These are phyloP conservation scores for Chaetomium globosum DNA, from an alignment of 2,329 filamentous ascomycete genomes.

Conservation along the genomic window DNA sequence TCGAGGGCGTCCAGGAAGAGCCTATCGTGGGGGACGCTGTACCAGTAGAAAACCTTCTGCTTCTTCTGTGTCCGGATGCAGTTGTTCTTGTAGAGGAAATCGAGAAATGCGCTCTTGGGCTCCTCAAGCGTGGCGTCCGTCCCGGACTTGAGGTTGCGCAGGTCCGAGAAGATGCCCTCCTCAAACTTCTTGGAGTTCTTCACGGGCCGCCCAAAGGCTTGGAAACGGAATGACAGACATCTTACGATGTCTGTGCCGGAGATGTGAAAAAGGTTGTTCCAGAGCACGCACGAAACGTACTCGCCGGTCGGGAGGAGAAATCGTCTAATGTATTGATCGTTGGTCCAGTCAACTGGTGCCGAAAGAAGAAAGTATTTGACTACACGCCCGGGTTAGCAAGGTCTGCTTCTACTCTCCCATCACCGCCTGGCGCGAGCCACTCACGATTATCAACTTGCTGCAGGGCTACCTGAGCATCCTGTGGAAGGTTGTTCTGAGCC, in stretches of 20 bases:
- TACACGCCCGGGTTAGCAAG: conserved; percentile 44
- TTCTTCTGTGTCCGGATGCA: conserved; percentile 99
- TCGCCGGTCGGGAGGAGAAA: conserved; percentile 96
- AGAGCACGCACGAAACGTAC: conserved; percentile 97
- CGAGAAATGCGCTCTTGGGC: conserved; percentile 96
- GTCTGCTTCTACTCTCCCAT: background rate
- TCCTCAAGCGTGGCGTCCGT: conserved; percentile 98
- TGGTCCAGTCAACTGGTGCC: conserved; percentile 95
- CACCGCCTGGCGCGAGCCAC: conserved; percentile 44
- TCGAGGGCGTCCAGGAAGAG: conserved; percentile 97
- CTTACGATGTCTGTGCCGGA: conserved; percentile 98
- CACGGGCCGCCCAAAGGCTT: conserved; percentile 95
- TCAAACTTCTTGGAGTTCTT: conserved; percentile 99
- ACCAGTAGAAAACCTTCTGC: conserved; percentile 99
- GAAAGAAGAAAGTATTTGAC: conserved; percentile 99
- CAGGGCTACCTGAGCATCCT: conserved; percentile 93
- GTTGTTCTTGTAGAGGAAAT: conserved; percentile 99
- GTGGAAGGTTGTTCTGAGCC: conserved; percentile 92
- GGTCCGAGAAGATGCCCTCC: conserved; percentile 97
- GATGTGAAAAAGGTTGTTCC: conserved; percentile 99
- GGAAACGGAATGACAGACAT: conserved; percentile 96
- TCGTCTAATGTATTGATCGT: conserved; percentile 92
- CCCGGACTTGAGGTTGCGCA: conserved; percentile 96
- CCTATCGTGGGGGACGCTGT: conserved; percentile 96
- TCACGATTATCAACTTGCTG: conserved; percentile 97